A percentile compares a stretch with the other conserved stretches of the same genome.
Evolutionary conservation across 345 rosid species (phyloP).

Genomic region (Mangifera indica): DNA sequence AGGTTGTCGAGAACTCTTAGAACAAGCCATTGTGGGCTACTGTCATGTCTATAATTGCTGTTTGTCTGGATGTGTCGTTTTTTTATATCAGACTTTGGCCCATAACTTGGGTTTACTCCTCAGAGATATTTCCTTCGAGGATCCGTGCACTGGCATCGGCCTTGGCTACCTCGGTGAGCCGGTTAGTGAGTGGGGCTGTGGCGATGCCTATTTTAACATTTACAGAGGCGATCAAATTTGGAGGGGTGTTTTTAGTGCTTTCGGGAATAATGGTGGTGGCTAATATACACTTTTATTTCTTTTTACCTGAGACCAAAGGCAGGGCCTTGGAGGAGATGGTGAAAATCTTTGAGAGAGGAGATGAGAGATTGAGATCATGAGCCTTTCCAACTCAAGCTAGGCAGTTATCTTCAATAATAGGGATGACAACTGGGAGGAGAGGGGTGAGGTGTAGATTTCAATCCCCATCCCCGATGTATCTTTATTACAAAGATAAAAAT

Average conservation of each 20-base stretch:
- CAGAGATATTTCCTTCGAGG: slow-evolving; percentile 64
- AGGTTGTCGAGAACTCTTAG: slow-evolving; percentile 27
- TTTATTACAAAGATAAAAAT: too few species aligned
- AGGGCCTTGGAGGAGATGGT: slow-evolving; percentile 55
- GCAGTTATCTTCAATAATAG: too few species aligned
- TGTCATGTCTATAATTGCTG: slow-evolving; percentile 39
- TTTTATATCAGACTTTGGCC: slow-evolving; percentile 78
- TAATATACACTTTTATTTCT: slow-evolving; percentile 43
- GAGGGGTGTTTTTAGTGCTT: slow-evolving; percentile 53
- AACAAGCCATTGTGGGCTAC: slow-evolving; percentile 49
- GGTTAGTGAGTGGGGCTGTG: slow-evolving; percentile 59
- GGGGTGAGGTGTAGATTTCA: too few species aligned
- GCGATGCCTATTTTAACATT: slow-evolving; percentile 61
- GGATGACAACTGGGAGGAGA: too few species aligned
- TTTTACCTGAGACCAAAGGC: slow-evolving; percentile 69
- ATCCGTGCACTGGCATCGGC: slow-evolving; percentile 73
- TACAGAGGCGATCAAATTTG: slow-evolving; percentile 43
- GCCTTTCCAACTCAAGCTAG: too few species aligned
- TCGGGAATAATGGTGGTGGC: slow-evolving; percentile 48
- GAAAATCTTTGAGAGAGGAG: slow-evolving; percentile 46
- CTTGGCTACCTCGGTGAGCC: slow-evolving; percentile 59
- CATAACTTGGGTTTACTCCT: slow-evolving; percentile 70
- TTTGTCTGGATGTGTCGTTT: slow-evolving; percentile 54
- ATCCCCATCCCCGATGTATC: too few species aligned
- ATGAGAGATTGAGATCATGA: too few species aligned